Evolutionary conservation across 2,329 filamentous ascomycete species (phyloP).

Genomic region (Sporothrix brasiliensis): DNA sequence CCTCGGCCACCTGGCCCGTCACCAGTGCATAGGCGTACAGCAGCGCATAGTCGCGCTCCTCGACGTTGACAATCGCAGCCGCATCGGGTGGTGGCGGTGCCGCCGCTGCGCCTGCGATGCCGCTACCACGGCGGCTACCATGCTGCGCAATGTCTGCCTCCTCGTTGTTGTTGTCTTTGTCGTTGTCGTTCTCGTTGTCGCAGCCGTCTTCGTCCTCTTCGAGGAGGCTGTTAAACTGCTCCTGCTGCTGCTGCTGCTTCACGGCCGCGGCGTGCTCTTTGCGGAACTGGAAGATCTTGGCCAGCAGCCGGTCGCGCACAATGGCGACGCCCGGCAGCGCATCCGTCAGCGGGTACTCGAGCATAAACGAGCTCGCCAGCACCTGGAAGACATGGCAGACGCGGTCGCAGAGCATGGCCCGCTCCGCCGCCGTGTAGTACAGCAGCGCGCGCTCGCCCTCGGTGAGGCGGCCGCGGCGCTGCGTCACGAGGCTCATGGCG

Average conservation of each 20-base stretch:
- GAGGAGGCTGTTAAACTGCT: neutral
- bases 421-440: constrained; percentile 75
- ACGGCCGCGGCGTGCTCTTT: constrained; percentile 58
- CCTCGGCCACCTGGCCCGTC: constrained; percentile 67
- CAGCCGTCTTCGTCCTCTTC: neutral
- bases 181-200: neutral
- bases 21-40: constrained; percentile 86
- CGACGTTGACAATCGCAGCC: constrained; percentile 47
- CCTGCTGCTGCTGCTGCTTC: neutral
- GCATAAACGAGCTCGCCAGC: constrained; percentile 87
- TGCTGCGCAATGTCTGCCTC: neutral
- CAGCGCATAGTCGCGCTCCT: constrained; percentile 83
- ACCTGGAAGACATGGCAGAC: constrained; percentile 89
- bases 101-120: constrained; percentile 1
- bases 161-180: too few species aligned
- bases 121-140: neutral
- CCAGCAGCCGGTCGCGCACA: constrained; percentile 78
- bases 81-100: neutral
- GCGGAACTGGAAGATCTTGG: constrained; percentile 85
- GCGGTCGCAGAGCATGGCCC: constrained; percentile 77
- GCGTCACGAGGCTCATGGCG: constrained; percentile 90
- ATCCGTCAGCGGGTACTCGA: constrained; percentile 91
- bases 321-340: constrained; percentile 81
- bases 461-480: constrained; percentile 74
- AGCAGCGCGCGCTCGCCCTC: constrained; percentile 81